Percentiles rank a stretch among this genome's conserved stretches.
phyloP scores from a whole-genome alignment of 805 yeast genomes.

The Cyberlindnera xishuangbannaensis region DNA sequence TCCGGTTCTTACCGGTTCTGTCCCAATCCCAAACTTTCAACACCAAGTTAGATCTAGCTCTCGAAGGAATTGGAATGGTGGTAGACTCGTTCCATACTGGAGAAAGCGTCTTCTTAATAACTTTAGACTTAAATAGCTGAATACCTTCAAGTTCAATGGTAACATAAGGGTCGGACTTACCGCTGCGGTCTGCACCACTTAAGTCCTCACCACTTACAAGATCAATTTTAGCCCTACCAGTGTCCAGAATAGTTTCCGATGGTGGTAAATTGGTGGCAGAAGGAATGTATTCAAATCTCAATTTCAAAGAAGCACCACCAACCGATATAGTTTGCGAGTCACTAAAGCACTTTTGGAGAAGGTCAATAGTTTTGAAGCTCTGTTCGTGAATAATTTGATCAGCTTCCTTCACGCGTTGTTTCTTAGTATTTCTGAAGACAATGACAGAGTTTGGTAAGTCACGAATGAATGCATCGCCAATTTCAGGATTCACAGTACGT shows the following conservation, averaged over 20 bases:
- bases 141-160: slow-evolving; percentile 48
- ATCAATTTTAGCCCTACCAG: slow-evolving; percentile 56
- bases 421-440: slow-evolving; percentile 52
- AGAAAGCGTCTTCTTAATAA: slow-evolving; percentile 57
- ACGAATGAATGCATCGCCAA: slow-evolving; percentile 59
- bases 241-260: slow-evolving; percentile 59
- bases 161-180: slow-evolving; percentile 71
- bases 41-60: slow-evolving; percentile 45
- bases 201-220: slow-evolving; percentile 51
- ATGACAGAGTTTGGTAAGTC: slow-evolving; percentile 59
- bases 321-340: slow-evolving; percentile 42
- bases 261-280: slow-evolving; percentile 46
- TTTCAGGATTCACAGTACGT: slow-evolving; percentile 39
- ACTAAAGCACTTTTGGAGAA: slow-evolving; percentile 44
- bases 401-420: slow-evolving; percentile 38
- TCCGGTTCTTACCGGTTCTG: slow-evolving; percentile 61
- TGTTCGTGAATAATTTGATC: slow-evolving; percentile 49
- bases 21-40: slow-evolving; percentile 72
- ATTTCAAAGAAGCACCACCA: slow-evolving; percentile 34
- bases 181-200: slow-evolving; percentile 60
- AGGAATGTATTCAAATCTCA: slow-evolving; percentile 60
- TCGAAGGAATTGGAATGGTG: slow-evolving; percentile 55
- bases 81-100: slow-evolving; percentile 75
- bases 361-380: slow-evolving; percentile 43
- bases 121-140: slow-evolving; percentile 51